Conservation (phyloP, 2,329 filamentous ascomycete genomes). For the Gnomoniopsis smithogilvyi region DNA sequence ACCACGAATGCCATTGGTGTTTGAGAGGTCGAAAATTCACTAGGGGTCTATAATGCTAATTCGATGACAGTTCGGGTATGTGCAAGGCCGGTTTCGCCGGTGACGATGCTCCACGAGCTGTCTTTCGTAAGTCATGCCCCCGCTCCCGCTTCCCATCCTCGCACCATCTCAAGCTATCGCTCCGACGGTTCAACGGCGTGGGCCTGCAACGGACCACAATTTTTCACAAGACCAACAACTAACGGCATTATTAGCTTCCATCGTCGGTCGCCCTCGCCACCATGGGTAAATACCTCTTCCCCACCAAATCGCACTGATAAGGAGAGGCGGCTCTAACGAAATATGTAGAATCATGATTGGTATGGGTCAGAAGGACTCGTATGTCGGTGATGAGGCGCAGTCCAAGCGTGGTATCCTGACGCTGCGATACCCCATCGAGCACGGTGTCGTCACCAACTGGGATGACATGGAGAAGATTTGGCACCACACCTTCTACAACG, state of each 20-base stretch:
- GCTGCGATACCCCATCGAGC: conserved; percentile 99
- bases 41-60: conserved; percentile 32
- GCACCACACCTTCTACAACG: conserved; percentile 99
- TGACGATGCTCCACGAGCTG: conserved; percentile 99
- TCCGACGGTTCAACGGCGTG: neutral
- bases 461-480: conserved; percentile 99
- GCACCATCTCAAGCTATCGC: neutral
- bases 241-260: conserved; percentile 68
- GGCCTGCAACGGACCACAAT: conserved; percentile 6
- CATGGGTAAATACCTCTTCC: conserved; percentile 99
- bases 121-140: conserved; percentile 86
- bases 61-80: conserved; percentile 87
- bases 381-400: conserved; percentile 99
- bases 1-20: neutral
- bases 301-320: conserved; percentile 41
- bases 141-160: conserved; percentile 25
- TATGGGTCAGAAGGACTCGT: conserved; percentile 99
- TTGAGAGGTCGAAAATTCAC: neutral
- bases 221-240: neutral
- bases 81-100: conserved; percentile 99
- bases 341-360: conserved; percentile 89
- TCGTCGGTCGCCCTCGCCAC: conserved; percentile 98
- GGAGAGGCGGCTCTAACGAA: conserved; percentile 6
- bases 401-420: conserved; percentile 99
- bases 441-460: conserved; percentile 99